Conservation (phyloP, 768 basidiomycete species). For the Tylopilus cervinicoccineus region DNA sequence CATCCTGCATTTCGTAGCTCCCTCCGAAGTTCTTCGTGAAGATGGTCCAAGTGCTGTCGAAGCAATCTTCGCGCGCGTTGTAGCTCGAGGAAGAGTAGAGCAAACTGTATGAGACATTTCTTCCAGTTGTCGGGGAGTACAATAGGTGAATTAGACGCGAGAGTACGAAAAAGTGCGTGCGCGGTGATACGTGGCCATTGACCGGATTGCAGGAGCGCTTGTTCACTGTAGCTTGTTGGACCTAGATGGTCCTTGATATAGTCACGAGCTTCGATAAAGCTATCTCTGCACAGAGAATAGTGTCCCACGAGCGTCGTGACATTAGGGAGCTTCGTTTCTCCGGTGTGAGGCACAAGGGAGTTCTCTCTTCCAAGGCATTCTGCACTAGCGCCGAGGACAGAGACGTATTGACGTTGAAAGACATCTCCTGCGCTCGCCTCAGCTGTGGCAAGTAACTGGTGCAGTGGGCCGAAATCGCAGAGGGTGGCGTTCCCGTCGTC, state of each 20-base stretch:
- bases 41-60: slow-evolving; percentile 15
- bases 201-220: slow-evolving; percentile 16
- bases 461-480: neutral
- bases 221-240: slow-evolving; percentile 18
- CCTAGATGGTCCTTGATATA: slow-evolving; percentile 6
- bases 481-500: neutral
- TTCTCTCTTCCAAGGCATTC: slow-evolving; percentile 6
- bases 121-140: slow-evolving; percentile 28
- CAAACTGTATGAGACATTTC: slow-evolving; percentile 26
- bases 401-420: slow-evolving; percentile 12
- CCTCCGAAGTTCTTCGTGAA: slow-evolving; percentile 28
- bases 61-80: slow-evolving; percentile 38
- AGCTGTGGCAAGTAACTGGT: slow-evolving; percentile 2
- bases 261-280: neutral
- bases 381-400: slow-evolving; percentile 8
- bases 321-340: neutral
- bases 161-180: slow-evolving; percentile 26
- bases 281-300: slow-evolving; percentile 7
- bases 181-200: slow-evolving; percentile 38
- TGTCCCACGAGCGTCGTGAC: slow-evolving; percentile 2
- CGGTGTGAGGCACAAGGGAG: neutral
- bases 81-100: slow-evolving; percentile 27
- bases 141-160: slow-evolving; percentile 24
- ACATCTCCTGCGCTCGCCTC: slow-evolving; percentile 4
- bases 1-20: slow-evolving; percentile 25